Evolutionary conservation across 2,329 filamentous ascomycete species (phyloP).

Genomic region (Aspergillus puulaauensis): DNA sequence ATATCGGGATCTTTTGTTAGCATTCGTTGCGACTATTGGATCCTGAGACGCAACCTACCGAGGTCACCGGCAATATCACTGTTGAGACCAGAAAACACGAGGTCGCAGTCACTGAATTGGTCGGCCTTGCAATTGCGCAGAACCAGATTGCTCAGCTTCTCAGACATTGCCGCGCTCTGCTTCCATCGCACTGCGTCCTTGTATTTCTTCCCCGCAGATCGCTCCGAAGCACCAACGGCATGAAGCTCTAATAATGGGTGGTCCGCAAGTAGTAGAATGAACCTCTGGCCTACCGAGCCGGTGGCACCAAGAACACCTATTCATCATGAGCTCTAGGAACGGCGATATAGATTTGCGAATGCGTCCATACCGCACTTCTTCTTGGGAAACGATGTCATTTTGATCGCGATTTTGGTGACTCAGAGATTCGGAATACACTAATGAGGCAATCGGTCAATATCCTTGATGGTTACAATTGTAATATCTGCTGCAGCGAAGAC

Average conservation of each 20-base stretch:
- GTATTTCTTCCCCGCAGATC: slow-evolving; percentile 91
- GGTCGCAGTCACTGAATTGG: slow-evolving; percentile 84
- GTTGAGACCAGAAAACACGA: slow-evolving; percentile 91
- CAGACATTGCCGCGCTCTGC: slow-evolving; percentile 79
- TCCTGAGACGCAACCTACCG: slow-evolving; percentile 56
- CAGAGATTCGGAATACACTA: slow-evolving; percentile 7
- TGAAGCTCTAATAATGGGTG: slow-evolving; percentile 86
- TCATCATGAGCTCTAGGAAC: slow-evolving; percentile 16
- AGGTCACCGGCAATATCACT: slow-evolving; percentile 89
- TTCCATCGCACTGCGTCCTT: slow-evolving; percentile 95
- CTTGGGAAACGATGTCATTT: slow-evolving; percentile 35
- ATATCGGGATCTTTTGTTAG: background rate
- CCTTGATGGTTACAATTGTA: background rate
- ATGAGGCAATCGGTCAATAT: slow-evolving; percentile 2
- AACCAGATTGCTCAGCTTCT: slow-evolving; percentile 72
- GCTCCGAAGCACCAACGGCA: slow-evolving; percentile 83
- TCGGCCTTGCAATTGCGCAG: slow-evolving; percentile 81
- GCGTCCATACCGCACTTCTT: slow-evolving; percentile 41
- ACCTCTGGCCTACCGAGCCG: slow-evolving; percentile 91
- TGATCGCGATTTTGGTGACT: slow-evolving; percentile 13
- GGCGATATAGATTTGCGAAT: background rate
- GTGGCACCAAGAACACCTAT: slow-evolving; percentile 82
- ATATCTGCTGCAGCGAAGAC: background rate
- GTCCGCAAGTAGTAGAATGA: slow-evolving; percentile 84
- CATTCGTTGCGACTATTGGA: background rate